Base-by-base conservation (phyloP, 2,329 filamentous ascomycete genomes). In the Ophiostoma sp. region DNA sequence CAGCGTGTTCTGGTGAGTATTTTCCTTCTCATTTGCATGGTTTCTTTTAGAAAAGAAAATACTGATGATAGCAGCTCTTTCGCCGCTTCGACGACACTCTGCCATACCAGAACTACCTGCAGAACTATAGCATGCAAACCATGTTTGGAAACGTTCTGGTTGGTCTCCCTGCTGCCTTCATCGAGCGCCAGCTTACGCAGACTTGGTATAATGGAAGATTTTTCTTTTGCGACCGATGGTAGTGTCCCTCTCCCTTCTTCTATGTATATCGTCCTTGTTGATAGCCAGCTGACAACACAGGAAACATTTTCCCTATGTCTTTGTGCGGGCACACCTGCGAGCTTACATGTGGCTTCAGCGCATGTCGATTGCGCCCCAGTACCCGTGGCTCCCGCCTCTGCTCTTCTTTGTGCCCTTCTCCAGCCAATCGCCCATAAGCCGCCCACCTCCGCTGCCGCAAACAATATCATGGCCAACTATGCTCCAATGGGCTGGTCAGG, bases 401-500 rank as follows among this genome's bases (percentile, higher is more conserved):
- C 79, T 76, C 5, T 88, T 83, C 75, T 87, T 87, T 73, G 75
- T 88, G 23, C 86, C 86, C 0, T 87, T 87, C 67, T 83, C 83
- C 17, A n/a, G 67, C 15, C 74, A 78, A 8, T 77, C 80, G 15
- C 87, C 85, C 0, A 84, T 84, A 0, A 82, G 87, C 36, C 76
- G 79, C 1, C 76, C 82, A 0, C 85, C 84, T 1, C 81, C 82
- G 1, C 77, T 80, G 0, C 79, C 80, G 0, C 72, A 77, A 4
- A 79, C 80, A 2, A 75, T 84, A 23, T 80, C 77, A 11, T 69
- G 76, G 3, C 72, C 76, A 4, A 81, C 81, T 17, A 62, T 86
- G 4, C 70, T 79, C 1, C 73, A 75, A 33, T 88, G 85, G 83
- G 23, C 79, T 0, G 81, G 81, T 3, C 77, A 78, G 0, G 73